phyloP scores from a whole-genome alignment of 768 basidiomycete species.

The Boletus bicolor region DNA sequence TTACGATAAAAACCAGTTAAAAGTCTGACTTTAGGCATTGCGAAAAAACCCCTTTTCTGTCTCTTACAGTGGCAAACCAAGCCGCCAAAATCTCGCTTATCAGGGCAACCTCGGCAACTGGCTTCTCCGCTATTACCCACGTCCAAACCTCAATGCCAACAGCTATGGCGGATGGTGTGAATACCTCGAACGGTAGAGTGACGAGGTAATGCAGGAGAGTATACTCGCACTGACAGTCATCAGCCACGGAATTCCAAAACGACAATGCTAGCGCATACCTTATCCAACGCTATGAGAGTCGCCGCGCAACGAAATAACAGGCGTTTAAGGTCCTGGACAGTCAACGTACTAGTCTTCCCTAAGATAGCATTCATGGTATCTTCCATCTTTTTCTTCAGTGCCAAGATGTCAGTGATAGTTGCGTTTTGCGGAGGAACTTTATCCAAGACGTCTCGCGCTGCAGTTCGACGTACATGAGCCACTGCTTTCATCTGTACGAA shows the following conservation, averaged over 20 bases:
- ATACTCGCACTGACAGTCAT: conserved; percentile 66
- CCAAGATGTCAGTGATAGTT: conserved; percentile 57
- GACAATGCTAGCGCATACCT: conserved; percentile 38
- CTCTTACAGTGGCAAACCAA: conserved; percentile 81
- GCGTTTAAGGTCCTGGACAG: conserved; percentile 78
- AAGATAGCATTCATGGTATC: conserved; percentile 65
- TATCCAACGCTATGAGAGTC: conserved; percentile 64
- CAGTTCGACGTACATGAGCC: neutral
- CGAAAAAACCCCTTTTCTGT: conserved; percentile 82
- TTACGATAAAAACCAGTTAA: neutral
- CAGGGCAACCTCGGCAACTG: conserved; percentile 75
- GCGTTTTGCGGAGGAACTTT: conserved; percentile 59
- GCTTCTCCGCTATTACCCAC: conserved; percentile 88
- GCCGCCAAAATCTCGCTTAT: conserved; percentile 84
- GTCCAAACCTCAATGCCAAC: conserved; percentile 94
- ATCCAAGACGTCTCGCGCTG: conserved; percentile 59
- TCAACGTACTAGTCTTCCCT: conserved; percentile 68
- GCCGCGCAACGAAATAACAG: conserved; percentile 86
- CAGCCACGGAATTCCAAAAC: neutral
- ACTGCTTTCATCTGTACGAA: neutral
- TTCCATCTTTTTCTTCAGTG: conserved; percentile 65
- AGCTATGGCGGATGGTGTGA: conserved; percentile 80
- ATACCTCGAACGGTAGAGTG: conserved; percentile 81
- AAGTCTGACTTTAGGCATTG: conserved; percentile 63
- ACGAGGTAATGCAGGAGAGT: conserved; percentile 87